phyloP scores from a whole-genome alignment of 2,329 filamentous ascomycete species.

The Beauveria sp. region DNA sequence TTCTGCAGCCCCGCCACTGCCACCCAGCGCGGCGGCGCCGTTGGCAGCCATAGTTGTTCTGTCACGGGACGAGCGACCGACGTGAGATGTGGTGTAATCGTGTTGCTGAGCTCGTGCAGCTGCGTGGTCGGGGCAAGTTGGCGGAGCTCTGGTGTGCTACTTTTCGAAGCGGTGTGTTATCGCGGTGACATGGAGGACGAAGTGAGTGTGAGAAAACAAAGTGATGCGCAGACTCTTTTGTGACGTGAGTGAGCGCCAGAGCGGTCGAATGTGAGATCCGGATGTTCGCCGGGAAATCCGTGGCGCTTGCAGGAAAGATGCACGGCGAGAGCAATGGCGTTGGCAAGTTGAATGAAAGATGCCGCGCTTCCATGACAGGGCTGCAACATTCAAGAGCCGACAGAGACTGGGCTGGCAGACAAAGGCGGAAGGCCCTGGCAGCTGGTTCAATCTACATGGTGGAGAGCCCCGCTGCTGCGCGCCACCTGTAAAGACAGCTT shows the following conservation, averaged over 20 bases:
- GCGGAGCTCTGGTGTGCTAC: background rate
- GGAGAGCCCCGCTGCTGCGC: slow-evolving; percentile 1
- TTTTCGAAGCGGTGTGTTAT: slow-evolving; percentile 8
- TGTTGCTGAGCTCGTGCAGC: background rate
- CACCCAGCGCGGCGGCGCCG: slow-evolving; percentile 24
- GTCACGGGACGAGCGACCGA: slow-evolving; percentile 7
- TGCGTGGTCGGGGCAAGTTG: slow-evolving; percentile 1
- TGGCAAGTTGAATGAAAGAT: background rate
- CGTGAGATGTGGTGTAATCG: background rate
- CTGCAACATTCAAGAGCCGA: slow-evolving; percentile 4
- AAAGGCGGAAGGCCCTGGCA: background rate
- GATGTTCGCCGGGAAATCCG: background rate
- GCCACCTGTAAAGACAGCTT: background rate
- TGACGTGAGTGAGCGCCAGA: background rate
- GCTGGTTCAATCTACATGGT: background rate
- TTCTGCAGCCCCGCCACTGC: slow-evolving; percentile 32
- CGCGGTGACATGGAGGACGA: slow-evolving; percentile 9
- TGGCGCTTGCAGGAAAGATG: background rate
- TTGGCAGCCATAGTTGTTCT: slow-evolving; percentile 28
- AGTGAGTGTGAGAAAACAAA: slow-evolving; percentile 3
- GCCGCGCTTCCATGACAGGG: background rate
- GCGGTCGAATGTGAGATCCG: slow-evolving; percentile 3
- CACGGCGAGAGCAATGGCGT: background rate
- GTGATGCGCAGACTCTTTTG: background rate
- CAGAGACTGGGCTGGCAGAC: background rate